Base-by-base conservation (phyloP, 2,329 filamentous ascomycete genomes). In the Lecanicillium sp. region DNA sequence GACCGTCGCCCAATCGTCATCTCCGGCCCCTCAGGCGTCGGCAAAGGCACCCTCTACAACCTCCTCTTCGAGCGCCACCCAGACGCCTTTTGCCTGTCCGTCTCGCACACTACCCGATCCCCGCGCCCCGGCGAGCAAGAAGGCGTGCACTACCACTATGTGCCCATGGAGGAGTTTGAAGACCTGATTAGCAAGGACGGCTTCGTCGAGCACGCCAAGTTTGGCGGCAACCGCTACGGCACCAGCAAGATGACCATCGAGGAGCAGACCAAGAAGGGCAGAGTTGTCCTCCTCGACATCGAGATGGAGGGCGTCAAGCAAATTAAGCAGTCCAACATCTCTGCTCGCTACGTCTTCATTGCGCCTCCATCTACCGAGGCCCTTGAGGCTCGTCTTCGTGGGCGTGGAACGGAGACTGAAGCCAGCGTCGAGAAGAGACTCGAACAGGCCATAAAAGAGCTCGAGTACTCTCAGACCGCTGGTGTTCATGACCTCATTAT, bases 281-380 rank as follows among this genome's bases (percentile, higher is more conserved):
- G 72, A 53, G 77, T 88, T 30, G 90, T 89, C 45, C 79, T 95
- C 34, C 67, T 95, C 49, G 90, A 96, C 59, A 96, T 95, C 56
- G 90, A 95, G 71, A 95, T 95, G 86, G 88, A 95, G 76, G 89
- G 89, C 44, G 88, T 95, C 42, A 95, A 95, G 68, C 89, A 95
- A 64, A 85, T 95, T 54, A 87, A 88, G 61, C 73, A 75, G 45
- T 84, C 82, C 35, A 71, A 71, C 49, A 75, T 89, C 45, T 73
- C 80, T 41, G 85, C 87, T 7, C 78, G 85, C 40, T 95, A 86
- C 64, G 64, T 94, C 48, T 95, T 95, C 62, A 74, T 95, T 45
- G 77, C 83, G 27, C 89, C 89, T 11, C 90, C 89, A 0, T 83
- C 75, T 4, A 64, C 84, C 48, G 78, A 83, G 51, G 72, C 78